These are phyloP conservation scores for Trichosporon inkin DNA, from an alignment of 1,284 basidiomycete genomes.

Conservation along the genomic window DNA sequence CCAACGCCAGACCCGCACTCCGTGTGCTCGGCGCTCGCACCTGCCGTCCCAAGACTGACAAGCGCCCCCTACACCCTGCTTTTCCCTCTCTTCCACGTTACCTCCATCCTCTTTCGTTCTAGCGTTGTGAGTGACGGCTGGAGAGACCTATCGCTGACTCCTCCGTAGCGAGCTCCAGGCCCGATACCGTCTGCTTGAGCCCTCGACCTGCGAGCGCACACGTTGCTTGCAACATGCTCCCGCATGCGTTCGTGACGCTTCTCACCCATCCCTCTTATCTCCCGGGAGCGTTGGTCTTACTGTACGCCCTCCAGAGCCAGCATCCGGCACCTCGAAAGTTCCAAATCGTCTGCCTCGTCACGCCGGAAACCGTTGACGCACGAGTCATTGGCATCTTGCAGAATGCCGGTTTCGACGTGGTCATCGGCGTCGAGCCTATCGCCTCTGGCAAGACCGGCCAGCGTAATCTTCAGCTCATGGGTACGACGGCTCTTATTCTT, in stretches of 20 bases:
- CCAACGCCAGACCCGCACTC: no score
- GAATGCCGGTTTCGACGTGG: conserved; percentile 68
- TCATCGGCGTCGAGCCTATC: conserved; percentile 87
- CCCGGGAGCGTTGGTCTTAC: conserved; percentile 82
- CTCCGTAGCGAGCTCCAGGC: not conserved
- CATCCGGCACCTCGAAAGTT: conserved; percentile 66
- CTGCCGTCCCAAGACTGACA: no score
- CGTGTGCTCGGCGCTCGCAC: no score
- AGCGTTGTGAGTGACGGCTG: no score
- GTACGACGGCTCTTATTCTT: conserved; percentile 55
- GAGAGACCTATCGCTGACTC: no score
- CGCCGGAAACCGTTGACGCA: conserved; percentile 87
- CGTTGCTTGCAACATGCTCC: conserved; percentile 14
- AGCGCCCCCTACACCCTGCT: no score
- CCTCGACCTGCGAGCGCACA: not conserved
- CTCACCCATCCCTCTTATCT: conserved; percentile 86
- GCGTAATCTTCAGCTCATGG: conserved; percentile 70
- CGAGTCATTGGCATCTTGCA: conserved; percentile 74
- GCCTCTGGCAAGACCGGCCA: conserved; percentile 55
- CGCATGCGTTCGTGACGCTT: conserved; percentile 75
- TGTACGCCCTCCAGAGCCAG: conserved; percentile 73
- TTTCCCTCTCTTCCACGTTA: no score
- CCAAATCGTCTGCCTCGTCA: conserved; percentile 86
- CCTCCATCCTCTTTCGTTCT: no score
- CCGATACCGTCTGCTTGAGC: not conserved